These are phyloP conservation scores for Fusarium begoniae DNA, from an alignment of 2,329 filamentous ascomycete species.

Conservation along the genomic window DNA sequence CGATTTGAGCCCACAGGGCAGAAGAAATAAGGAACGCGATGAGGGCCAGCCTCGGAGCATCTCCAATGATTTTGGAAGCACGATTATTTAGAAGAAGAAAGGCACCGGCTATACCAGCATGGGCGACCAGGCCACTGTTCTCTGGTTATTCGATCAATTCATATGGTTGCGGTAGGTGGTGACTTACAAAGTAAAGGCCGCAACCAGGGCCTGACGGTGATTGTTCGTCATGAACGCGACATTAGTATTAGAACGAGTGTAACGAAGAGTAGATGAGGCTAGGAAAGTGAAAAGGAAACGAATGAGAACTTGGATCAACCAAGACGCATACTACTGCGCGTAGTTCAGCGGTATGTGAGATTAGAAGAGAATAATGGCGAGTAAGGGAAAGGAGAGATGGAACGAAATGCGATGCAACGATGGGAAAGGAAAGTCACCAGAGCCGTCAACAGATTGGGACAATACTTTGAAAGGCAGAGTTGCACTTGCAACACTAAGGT, in stretches of 20 bases:
- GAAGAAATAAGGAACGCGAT: conserved; percentile 61
- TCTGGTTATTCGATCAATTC: conserved; percentile 39
- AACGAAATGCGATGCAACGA: conserved; percentile 22
- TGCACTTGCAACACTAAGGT: conserved; percentile 31
- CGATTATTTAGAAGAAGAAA: conserved; percentile 59
- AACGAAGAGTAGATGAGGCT: conserved; percentile 45
- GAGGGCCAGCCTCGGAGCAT: conserved; percentile 73
- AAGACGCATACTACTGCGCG: conserved; percentile 26
- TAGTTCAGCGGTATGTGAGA: conserved; percentile 23
- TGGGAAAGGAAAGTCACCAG: conserved; percentile 6
- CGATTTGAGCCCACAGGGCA: conserved; percentile 62
- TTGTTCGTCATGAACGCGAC: conserved; percentile 55
- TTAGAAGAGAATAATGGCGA: conserved; percentile 22
- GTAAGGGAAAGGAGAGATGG: conserved; percentile 24
- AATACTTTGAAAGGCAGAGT: conserved; percentile 13
- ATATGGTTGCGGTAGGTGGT: neutral
- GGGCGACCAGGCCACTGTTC: conserved; percentile 61
- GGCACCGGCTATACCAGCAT: conserved; percentile 58
- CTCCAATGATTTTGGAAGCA: conserved; percentile 60
- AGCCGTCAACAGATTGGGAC: conserved; percentile 9
- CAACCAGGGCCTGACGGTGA: conserved; percentile 59
- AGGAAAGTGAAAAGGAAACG: conserved; percentile 29
- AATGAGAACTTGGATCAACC: conserved; percentile 34
- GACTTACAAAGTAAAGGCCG: conserved; percentile 64
- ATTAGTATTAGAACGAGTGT: conserved; percentile 42